These are phyloP conservation scores for Diaporthe citrichinensis DNA, from an alignment of 2,329 filamentous ascomycete species.

Conservation along the genomic window DNA sequence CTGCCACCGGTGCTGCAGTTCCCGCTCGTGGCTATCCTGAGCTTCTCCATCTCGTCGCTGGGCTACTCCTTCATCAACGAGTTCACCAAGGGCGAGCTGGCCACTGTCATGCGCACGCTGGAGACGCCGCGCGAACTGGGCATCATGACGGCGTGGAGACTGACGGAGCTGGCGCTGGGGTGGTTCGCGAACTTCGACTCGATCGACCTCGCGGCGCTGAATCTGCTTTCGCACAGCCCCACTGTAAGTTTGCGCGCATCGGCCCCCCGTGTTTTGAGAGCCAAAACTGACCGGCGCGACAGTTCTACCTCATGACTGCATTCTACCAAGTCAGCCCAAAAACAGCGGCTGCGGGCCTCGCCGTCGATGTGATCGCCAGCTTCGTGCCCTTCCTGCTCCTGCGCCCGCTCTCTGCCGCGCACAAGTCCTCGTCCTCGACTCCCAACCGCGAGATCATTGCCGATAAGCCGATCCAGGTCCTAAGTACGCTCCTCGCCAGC, in stretches of 20 bases:
- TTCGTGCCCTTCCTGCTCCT: conserved; percentile 83
- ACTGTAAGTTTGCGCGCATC: conserved; percentile 62
- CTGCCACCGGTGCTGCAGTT: conserved; percentile 64
- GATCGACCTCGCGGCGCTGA: conserved; percentile 76
- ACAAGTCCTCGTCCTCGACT: conserved; percentile 67
- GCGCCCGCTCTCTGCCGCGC: conserved; percentile 75
- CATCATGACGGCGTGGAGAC: conserved; percentile 66
- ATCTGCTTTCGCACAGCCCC: conserved; percentile 81
- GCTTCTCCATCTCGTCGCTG: conserved; percentile 73
- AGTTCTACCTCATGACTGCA: conserved; percentile 80
- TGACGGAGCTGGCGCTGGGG: conserved; percentile 78
- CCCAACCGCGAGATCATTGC: conserved; percentile 75
- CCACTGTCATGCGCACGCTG: conserved; percentile 73
- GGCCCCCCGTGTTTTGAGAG: not conserved
- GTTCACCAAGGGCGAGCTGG: conserved; percentile 75
- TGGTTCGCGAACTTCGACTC: conserved; percentile 84
- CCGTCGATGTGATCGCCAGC: conserved; percentile 77
- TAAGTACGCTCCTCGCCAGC: conserved; percentile 78
- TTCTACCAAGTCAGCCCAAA: conserved; percentile 81
- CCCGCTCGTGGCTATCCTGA: conserved; percentile 66
- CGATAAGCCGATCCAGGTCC: conserved; percentile 73
- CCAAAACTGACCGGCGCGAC: conserved; percentile 42
- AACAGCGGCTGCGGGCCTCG: conserved; percentile 73
- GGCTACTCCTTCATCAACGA: conserved; percentile 75
- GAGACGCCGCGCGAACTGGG: conserved; percentile 74